Evolutionary conservation across 2,329 filamentous ascomycete genomes (phyloP).

Genomic region (Ophiosphaerella narmari): DNA sequence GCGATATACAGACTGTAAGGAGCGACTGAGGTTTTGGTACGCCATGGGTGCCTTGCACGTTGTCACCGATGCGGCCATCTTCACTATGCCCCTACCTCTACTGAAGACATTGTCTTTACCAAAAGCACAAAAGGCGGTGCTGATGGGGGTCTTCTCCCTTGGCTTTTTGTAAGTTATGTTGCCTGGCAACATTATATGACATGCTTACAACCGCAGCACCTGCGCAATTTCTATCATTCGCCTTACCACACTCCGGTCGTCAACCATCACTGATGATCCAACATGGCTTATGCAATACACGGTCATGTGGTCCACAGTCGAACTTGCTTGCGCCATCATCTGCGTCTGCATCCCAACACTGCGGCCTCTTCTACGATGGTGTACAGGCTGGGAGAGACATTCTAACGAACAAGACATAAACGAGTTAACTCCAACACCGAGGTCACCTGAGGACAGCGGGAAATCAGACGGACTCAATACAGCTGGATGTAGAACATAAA

Average conservation of each 20-base stretch:
- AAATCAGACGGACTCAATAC: no score
- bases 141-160: background rate
- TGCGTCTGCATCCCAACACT: background rate
- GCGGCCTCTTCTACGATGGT: background rate
- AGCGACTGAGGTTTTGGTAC: background rate
- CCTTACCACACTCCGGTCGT: background rate
- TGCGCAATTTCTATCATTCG: background rate
- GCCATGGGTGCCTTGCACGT: background rate
- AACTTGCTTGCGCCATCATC: background rate
- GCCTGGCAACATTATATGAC: background rate
- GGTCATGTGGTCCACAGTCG: background rate
- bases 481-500: no score
- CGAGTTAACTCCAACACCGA: no score
- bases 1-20: background rate
- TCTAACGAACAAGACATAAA: background rate
- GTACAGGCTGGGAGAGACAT: background rate
- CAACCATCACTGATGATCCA: background rate
- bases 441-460: no score
- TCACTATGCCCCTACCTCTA: background rate
- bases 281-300: background rate
- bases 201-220: background rate
- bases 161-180: background rate
- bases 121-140: background rate
- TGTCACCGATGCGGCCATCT: background rate
- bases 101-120: background rate